phyloP scores from a whole-genome alignment of 805 yeast species.

The Cyberlindnera sargentensis region DNA sequence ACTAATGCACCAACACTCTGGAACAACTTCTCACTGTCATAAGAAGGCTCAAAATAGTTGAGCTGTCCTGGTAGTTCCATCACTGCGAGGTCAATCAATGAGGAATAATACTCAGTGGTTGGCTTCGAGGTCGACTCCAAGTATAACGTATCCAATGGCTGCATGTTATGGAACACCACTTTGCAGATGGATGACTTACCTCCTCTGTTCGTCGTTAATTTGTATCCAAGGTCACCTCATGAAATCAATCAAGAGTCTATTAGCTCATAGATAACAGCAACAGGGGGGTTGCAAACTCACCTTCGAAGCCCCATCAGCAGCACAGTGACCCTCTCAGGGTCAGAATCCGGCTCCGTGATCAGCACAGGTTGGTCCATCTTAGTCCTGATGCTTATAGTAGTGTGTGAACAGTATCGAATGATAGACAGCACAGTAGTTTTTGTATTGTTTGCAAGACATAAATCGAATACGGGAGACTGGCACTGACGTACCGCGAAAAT shows the following conservation, averaged over 20 bases:
- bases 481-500: too few species aligned
- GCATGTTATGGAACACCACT: conserved; percentile 95
- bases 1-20: conserved; percentile 83
- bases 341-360: conserved; percentile 29
- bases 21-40: conserved; percentile 72
- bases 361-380: conserved; percentile 7
- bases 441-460: too few species aligned
- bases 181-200: conserved; percentile 95
- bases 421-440: not conserved
- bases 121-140: conserved; percentile 88
- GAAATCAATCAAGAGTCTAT: not conserved
- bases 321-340: conserved; percentile 65
- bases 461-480: too few species aligned
- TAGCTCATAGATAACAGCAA: not conserved
- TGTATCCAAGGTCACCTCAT: too few species aligned
- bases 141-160: conserved; percentile 87
- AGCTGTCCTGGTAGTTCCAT: conserved; percentile 95
- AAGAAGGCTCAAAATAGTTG: conserved; percentile 79
- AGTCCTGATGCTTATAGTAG: too few species aligned
- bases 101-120: conserved; percentile 73
- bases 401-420: not conserved
- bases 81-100: conserved; percentile 78
- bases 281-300: conserved; percentile 23
- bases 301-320: conserved; percentile 81
- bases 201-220: conserved; percentile 28